A percentile compares a stretch with the other conserved stretches of the same genome.
Evolutionary conservation across 1,139 yeast species (phyloP).

Genomic region (Arxiozyma heterogenica): DNA sequence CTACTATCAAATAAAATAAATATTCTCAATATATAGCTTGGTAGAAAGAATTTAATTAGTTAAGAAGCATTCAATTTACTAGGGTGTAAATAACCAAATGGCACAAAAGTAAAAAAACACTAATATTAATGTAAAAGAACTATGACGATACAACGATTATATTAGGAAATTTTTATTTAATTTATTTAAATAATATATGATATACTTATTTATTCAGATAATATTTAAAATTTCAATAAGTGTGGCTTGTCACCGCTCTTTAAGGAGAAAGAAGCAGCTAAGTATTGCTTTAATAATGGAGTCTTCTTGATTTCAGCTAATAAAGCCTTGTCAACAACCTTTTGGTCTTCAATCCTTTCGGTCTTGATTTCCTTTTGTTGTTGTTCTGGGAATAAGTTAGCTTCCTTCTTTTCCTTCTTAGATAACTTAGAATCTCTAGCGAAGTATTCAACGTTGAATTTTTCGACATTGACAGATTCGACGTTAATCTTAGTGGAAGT

Average conservation of each 20-base stretch:
- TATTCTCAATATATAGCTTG: too few species aligned
- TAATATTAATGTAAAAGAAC: not conserved
- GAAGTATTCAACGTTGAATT: constrained; percentile 93
- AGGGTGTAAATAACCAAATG: not conserved
- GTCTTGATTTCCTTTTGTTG: constrained; percentile 75
- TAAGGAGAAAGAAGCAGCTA: constrained; percentile 92
- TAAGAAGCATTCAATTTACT: too few species aligned
- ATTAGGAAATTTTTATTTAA: constrained; percentile 1
- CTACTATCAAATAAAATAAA: too few species aligned
- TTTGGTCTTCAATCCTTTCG: constrained; percentile 97
- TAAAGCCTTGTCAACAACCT: constrained; percentile 89
- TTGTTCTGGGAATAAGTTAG: constrained; percentile 87
- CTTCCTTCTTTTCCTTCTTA: constrained; percentile 76
- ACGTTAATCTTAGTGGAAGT: constrained; percentile 89
- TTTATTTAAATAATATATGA: constrained; percentile 3
- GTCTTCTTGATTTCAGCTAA: constrained; percentile 94
- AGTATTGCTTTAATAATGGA: constrained; percentile 96
- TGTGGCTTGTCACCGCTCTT: constrained; percentile 99
- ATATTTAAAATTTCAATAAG: constrained; percentile 83
- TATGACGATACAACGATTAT: constrained; percentile 1
- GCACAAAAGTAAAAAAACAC: not conserved
- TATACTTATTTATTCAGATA: constrained; percentile 3
- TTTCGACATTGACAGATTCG: constrained; percentile 74
- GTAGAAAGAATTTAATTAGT: too few species aligned
- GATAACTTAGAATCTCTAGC: constrained; percentile 81